phyloP scores from a whole-genome alignment of 176 grass and related monocot genomes.

The Oryza glumipatula region DNA sequence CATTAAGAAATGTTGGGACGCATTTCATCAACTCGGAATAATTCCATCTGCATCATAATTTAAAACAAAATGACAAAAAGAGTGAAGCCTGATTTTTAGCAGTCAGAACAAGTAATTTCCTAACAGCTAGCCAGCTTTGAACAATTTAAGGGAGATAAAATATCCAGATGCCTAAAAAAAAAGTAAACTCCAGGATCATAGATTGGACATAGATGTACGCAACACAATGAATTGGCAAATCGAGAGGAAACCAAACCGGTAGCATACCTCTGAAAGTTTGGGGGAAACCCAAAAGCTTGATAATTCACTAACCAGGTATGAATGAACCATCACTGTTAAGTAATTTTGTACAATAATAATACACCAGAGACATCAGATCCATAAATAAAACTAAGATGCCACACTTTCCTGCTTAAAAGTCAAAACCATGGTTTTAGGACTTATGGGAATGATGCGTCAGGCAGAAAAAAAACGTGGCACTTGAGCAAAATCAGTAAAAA shows the following conservation, averaged over 20 bases:
- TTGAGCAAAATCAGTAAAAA: neutral
- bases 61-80: constrained; percentile 16
- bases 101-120: neutral
- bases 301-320: neutral
- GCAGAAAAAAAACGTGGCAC: neutral
- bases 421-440: neutral
- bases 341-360: neutral
- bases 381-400: neutral
- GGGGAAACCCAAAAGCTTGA: neutral
- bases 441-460: neutral
- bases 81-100: neutral
- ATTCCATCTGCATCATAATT: constrained; percentile 7
- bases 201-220: neutral
- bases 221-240: neutral
- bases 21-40: neutral
- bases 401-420: neutral
- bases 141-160: neutral
- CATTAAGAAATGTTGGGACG: neutral
- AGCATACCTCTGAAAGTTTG: neutral
- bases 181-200: neutral
- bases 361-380: constrained; percentile 11
- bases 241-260: neutral
- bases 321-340: neutral
- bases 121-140: neutral
- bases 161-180: neutral